Base-by-base conservation (phyloP, 2,329 filamentous ascomycete species). In the Gnomoniopsis smithogilvyi region DNA sequence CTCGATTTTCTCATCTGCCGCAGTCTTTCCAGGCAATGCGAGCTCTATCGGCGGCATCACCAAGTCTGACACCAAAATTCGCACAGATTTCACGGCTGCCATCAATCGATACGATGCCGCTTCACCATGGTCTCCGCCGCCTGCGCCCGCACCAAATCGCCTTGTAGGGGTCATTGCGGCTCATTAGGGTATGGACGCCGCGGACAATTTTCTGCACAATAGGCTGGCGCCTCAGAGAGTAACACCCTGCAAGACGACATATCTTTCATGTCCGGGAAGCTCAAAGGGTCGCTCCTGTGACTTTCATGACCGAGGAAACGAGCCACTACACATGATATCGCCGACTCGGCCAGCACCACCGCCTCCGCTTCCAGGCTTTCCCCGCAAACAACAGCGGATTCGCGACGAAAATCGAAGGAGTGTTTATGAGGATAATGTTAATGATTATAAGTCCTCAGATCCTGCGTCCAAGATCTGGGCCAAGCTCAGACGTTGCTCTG, bases 111-210 rank as follows among this genome's bases (percentile, higher is more conserved):
- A 80, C 58, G 78, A 80, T 63, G 66, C 73, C 0, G 62, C 71
- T 8, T 85, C 83, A 0, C 70, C 73, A 22, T 86, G 82, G 83
- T 83, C 79, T 4, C 78, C 80, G 2, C 73, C 71, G 12, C 72
- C 72, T 2, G 66, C 66, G 3, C 71, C 72, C 2, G 62, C 67
- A 1, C 65, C 72, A 0, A 76, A 74, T 46, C 72, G 75, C 4
- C 62, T 85, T 2, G 71, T 78, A 22, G 69, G 73, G 10, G 73
- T 82, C 46, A 73, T 83, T 22, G 72, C 77, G 49, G 73, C 74
- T 21, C 76, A 83, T 64, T 84, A 75, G 82, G 80, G 80, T 0
- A 63, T 70, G 3, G 67, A 72, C 14, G 77, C 75, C 6, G 80
- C 80, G 3, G 69, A 68, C 17, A 70, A 77, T 46, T 72, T 76